Percentiles rank a stretch among this genome's conserved stretches.
phyloP scores from a whole-genome alignment of 176 grass and related monocot genomes.

The Oryza officinalis region DNA sequence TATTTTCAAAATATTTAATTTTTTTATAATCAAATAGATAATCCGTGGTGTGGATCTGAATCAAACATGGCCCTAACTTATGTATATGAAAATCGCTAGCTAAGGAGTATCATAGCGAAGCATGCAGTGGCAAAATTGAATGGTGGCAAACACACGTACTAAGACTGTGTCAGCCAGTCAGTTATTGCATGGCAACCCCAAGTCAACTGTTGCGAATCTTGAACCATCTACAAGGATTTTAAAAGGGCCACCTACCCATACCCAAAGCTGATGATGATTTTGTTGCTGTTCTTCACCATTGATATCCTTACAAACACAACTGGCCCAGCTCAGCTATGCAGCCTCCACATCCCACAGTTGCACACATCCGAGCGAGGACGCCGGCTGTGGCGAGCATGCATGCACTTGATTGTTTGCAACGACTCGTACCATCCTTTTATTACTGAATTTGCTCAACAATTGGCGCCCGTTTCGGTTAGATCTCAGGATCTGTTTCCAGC shows the following conservation, averaged over 20 bases:
- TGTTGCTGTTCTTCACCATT: conserved; percentile 29
- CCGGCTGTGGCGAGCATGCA: neutral
- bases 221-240: neutral
- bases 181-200: neutral
- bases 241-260: neutral
- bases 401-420: neutral
- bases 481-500: neutral
- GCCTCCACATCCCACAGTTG: conserved; percentile 14
- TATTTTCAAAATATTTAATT: too few relatives aligned
- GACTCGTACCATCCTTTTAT: neutral
- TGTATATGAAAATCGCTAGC: neutral
- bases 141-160: neutral
- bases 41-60: too few relatives aligned
- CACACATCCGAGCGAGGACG: neutral
- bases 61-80: too few relatives aligned
- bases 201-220: conserved; percentile 5
- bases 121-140: neutral
- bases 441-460: neutral
- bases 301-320: conserved; percentile 14
- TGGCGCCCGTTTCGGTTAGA: neutral
- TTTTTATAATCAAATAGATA: too few relatives aligned
- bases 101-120: neutral
- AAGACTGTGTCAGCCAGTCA: neutral
- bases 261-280: neutral
- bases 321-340: neutral